These are phyloP conservation scores for Phylloboletellus chloephorus DNA, from an alignment of 1,284 basidiomycete genomes.

Conservation along the genomic window DNA sequence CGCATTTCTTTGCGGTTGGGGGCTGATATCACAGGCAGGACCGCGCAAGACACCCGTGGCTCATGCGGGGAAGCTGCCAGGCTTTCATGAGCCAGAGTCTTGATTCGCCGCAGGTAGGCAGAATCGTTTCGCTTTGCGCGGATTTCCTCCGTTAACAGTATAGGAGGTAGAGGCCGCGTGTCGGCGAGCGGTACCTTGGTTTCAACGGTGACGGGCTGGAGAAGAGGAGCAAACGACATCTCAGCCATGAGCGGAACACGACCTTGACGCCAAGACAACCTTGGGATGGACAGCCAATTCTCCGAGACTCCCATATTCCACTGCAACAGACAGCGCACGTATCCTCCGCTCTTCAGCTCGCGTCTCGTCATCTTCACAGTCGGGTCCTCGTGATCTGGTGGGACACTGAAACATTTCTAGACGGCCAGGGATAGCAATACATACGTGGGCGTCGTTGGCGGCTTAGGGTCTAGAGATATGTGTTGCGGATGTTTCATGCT, in stretches of 20 bases:
- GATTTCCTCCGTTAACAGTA: conserved; percentile 23
- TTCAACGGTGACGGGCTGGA: conserved; percentile 11
- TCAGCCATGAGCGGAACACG: conserved; percentile 1
- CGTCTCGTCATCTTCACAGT: conserved; percentile 39
- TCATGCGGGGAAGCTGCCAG: conserved; percentile 24
- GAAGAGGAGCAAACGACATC: background rate
- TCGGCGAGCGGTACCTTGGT: conserved; percentile 10
- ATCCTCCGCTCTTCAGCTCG: conserved; percentile 37
- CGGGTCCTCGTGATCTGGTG: conserved; percentile 40
- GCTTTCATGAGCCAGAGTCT: background rate
- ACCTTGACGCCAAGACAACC: conserved; percentile 10
- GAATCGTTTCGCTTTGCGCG: conserved; percentile 1
- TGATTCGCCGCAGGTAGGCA: background rate
- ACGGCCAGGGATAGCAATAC: conserved; percentile 29
- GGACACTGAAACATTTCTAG: conserved; percentile 2
- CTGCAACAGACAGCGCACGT: conserved; percentile 34
- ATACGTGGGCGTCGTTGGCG: conserved; percentile 35
- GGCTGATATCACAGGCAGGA: conserved; percentile 19
- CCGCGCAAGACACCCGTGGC: conserved; percentile 12
- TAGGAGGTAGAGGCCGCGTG: conserved; percentile 8
- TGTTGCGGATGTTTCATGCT: conserved; percentile 26
- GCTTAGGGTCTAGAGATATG: conserved; percentile 39
- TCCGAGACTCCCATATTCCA: conserved; percentile 28
- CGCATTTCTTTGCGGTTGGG: background rate
- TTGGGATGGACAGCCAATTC: conserved; percentile 14